Base-by-base conservation (phyloP, 352 stramenopile genomes). In the Phytophthora sansomeana region DNA sequence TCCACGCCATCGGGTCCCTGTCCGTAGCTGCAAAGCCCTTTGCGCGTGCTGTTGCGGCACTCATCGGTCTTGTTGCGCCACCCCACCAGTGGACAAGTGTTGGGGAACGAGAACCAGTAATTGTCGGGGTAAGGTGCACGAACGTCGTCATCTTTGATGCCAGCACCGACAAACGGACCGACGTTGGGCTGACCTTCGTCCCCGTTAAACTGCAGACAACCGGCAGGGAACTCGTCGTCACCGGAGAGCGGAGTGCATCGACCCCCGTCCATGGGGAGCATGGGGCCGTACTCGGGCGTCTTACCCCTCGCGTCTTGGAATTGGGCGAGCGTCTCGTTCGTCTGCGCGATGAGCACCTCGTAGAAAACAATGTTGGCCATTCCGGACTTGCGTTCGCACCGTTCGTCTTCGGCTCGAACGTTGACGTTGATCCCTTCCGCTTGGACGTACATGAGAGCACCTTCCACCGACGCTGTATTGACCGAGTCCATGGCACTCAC, bases 341-440 rank as follows among this genome's bases (percentile, higher is more conserved):
- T 85, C 68, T 90, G 79, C 29, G 66, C 75, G 44, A 93, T 80
- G 21, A 84, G 56, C 13, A 91, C 28, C 42, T 92, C 81, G 66
- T 93, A 93, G 67, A 93, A 91, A n/a, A 90, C 81, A 33, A 93
- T 75, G 47, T 85, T 86, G 9, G 68, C 63, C 67, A 90, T 88
- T 16, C 61, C 64, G 54, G 73, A 80, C 70, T 90, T 91, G 41
- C 85, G 83, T 70, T 75, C 54, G 65, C 86, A 95, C 5, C 80
- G 78, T 19, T 89, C 55, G 0, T 83, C 64, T 2, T 69, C 30
- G 0, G 76, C 59, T 6, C 84, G 82, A 10, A 73, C 65, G 39
- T 85, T 78, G 21, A 78, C 32, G 61, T 95, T 90, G 70, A 95
- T 95, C 14, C 83, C 82, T 35, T 95, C 86, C 1, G 84, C 83